Evolutionary conservation across 352 stramenopile species (phyloP).

Genomic region (Elongisporangium prolatum): DNA sequence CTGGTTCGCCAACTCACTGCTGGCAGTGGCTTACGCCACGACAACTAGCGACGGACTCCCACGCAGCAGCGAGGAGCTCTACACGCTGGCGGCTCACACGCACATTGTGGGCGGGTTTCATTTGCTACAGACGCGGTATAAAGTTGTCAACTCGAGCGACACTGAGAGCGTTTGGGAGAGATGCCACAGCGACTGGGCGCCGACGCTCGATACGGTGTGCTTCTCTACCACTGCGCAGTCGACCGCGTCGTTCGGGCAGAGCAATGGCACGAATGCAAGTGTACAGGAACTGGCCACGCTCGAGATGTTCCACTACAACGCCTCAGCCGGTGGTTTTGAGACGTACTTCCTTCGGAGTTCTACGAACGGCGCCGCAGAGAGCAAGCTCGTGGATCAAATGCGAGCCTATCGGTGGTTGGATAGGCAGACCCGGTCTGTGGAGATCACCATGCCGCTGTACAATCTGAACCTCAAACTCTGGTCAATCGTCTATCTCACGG

Average conservation of each 20-base stretch:
- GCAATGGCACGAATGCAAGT: slow-evolving; percentile 29
- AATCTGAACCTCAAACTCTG: slow-evolving; percentile 59
- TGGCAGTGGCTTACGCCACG: slow-evolving; percentile 36
- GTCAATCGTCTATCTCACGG: slow-evolving; percentile 50
- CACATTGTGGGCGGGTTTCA: slow-evolving; percentile 65
- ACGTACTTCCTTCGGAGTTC: slow-evolving; percentile 53
- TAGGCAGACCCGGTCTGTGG: slow-evolving; percentile 47
- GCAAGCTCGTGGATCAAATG: slow-evolving; percentile 26
- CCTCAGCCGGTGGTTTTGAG: slow-evolving; percentile 38
- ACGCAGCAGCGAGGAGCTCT: slow-evolving; percentile 20
- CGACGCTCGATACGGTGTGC: slow-evolving; percentile 33
- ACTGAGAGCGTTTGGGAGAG: slow-evolving; percentile 23
- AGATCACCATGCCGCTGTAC: slow-evolving; percentile 55
- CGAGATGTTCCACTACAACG: slow-evolving; percentile 62
- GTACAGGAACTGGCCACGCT: slow-evolving; percentile 21
- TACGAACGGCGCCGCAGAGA: slow-evolving; percentile 25
- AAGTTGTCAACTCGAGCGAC: slow-evolving; percentile 38
- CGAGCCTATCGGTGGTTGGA: slow-evolving; percentile 50
- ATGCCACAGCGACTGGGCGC: slow-evolving; percentile 40
- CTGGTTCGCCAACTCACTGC: slow-evolving; percentile 61
- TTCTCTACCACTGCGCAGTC: slow-evolving; percentile 32
- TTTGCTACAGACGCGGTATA: slow-evolving; percentile 48
- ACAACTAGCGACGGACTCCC: slow-evolving; percentile 20
- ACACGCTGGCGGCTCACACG: slow-evolving; percentile 60
- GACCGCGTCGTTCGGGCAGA: slow-evolving; percentile 23